These are phyloP conservation scores for Heliocybe sulcata DNA, from an alignment of 1,284 basidiomycete genomes.

Conservation along the genomic window DNA sequence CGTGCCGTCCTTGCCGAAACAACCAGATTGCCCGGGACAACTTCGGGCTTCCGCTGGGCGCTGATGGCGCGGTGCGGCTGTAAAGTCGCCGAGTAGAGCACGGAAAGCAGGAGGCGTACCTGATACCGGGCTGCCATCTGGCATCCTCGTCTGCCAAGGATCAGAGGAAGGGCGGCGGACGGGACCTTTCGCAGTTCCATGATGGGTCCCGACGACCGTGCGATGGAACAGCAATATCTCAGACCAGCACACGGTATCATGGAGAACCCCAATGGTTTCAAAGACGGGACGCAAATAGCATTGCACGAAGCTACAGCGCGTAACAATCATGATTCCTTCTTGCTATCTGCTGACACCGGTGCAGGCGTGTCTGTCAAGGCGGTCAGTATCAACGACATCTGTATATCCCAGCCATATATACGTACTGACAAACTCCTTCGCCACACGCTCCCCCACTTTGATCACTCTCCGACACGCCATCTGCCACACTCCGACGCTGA, in stretches of 20 bases:
- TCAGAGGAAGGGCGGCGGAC: background rate
- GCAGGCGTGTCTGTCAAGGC: background rate
- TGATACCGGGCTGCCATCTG: background rate
- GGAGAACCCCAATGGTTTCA: background rate
- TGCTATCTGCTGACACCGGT: background rate
- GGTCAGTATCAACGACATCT: background rate
- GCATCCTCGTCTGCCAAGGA: background rate
- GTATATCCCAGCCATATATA: background rate
- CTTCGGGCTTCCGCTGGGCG: background rate
- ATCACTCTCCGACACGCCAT: conserved; percentile 83
- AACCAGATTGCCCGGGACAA: background rate
- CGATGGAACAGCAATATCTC: background rate
- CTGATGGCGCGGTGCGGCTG: background rate
- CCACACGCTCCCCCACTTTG: conserved; percentile 58
- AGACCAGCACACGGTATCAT: background rate
- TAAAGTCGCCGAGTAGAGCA: background rate
- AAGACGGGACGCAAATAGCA: background rate
- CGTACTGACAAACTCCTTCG: conserved; percentile 41
- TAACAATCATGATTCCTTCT: background rate
- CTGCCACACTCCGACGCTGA: conserved; percentile 87
- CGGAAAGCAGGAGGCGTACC: background rate
- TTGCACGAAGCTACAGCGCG: background rate
- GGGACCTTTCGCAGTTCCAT: background rate
- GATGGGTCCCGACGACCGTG: background rate
- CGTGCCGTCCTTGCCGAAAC: background rate